Evolutionary conservation across 345 rosid species (phyloP).

Genomic region (Zanthoxylum bungeanum): DNA sequence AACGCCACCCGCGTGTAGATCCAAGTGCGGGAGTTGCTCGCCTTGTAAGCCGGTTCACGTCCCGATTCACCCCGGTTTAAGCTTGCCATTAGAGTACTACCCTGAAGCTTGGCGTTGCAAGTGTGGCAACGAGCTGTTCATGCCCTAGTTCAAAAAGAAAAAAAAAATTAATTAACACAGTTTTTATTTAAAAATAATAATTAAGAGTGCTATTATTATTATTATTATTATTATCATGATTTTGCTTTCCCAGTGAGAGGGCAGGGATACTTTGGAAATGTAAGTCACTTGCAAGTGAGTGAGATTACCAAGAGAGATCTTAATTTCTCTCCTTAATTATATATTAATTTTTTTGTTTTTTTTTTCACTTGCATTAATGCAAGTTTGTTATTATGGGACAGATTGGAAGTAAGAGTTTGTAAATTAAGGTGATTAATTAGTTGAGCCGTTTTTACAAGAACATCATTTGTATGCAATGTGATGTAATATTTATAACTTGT

Average conservation of each 20-base stretch:
- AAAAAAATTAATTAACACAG: background rate
- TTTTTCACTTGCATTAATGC: constrained; percentile 24
- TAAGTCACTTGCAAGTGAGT: constrained; percentile 24
- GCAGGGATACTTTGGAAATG: constrained; percentile 39
- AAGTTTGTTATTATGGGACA: constrained; percentile 21
- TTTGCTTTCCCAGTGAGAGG: constrained; percentile 23
- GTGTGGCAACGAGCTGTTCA: constrained; percentile 75
- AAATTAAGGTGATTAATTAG: constrained; percentile 12
- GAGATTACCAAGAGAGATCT: constrained; percentile 32
- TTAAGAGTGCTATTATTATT: background rate
- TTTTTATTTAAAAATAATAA: background rate
- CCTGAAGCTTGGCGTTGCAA: constrained; percentile 99
- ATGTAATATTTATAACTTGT: background rate
- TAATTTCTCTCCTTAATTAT: background rate
- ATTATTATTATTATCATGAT: constrained; percentile 4
- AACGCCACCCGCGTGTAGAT: constrained; percentile 84
- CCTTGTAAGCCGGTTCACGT: constrained; percentile 92
- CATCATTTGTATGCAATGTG: too few relatives aligned
- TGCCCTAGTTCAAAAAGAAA: constrained; percentile 43
- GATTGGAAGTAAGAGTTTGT: constrained; percentile 22
- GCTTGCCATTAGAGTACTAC: constrained; percentile 75
- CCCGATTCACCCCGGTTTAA: constrained; percentile 73
- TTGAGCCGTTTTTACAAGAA: constrained; percentile 7
- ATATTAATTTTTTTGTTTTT: background rate
- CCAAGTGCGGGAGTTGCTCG: constrained; percentile 74